Evolutionary conservation across 2,329 filamentous ascomycete species (phyloP), one percentile per base, ranked within the genome.

Genomic region (Talaromyces piceae): DNA sequence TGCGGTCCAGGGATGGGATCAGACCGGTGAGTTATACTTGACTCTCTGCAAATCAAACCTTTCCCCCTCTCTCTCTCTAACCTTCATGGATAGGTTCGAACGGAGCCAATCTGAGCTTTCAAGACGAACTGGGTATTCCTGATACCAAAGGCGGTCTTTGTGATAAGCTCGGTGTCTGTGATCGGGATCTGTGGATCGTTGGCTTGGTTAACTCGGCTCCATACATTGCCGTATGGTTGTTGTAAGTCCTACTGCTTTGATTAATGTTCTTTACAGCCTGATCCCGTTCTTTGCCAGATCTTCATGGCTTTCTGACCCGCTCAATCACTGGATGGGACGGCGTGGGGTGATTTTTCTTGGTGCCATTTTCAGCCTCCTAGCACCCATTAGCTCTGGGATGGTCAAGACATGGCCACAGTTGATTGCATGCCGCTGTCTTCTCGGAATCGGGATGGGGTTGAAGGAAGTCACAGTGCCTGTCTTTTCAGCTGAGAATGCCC

Each of bases 241-340:
- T 54, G 52, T 54, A 49, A 25, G 52, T 51, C 31, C 26, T 33
- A 18, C 6, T 3, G 22, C 23, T 25, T 33, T 28, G 11, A 2
- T 23, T 37, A 8, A 2, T 20, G 33, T 37, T 20, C 12, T 18
- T 20, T 4, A 9, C 6, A 20, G 6, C 16, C 33, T 37, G 20
- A 37, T 18, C 20, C 20, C 4, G 16, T 18, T 3, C 18, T 7
- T 37, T 37, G 5, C 11, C 58, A 20, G 80, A 69, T 33, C 76
- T 75, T 0, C 80, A 62, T 86, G 82, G 83, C 66, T 85, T n/a
- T 83, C 82, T 1, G 84, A 87, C 56, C 81, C 82, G 1, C 59
- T 81, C 12, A 86, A 86, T 59, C 67, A 78, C 41, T 68, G 67
- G n/a, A 58, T 82, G 26, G 82, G 81, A 27, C 81, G 83, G 41